Base-by-base conservation (phyloP, 2,329 filamentous ascomycete genomes). In the Talaromyces sp. region DNA sequence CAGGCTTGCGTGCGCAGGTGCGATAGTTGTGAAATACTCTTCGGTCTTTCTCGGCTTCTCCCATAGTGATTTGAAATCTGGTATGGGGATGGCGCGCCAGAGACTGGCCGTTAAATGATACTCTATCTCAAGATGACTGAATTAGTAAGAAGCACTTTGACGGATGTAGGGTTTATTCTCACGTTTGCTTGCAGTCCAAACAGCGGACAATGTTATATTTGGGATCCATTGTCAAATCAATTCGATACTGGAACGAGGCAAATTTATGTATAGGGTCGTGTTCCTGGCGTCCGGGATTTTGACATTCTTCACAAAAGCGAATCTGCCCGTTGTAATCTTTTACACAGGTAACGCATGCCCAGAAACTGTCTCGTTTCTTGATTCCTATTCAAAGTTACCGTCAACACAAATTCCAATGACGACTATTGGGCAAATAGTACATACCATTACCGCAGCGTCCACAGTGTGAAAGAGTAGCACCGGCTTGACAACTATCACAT, bases 301-400 rank as follows among this genome's bases (percentile, higher is more conserved):
- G 56, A 28, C 60, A 62, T 8, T 59, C 52, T 52, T 32, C 52
- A 25, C 60, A 62, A 36, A 62, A 62, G 1, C 60, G 60, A 30
- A 62, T 62, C 19, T 62, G 60, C 3, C 56, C 60, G 39, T 62
- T 62, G 32, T 62, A 62, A 11, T 62, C 57, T n/a, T 56, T 44
- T 9, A 62, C 58, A n/a, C 60, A 62, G 27, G 60, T 62, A 19
- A 62, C 60, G 13, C 60, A 62, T 33, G 60, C 58, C 60, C 60
- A 62, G 27, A 62, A 62, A 19, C 51, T 59, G 7, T 58, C 47
- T 22, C 60, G 39, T 17, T 52, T 59, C 30, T 54, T 54, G 8
- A 62, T 56, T 27, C 60, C 60, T 62, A 25, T 5, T 7, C 11
- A 4, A 51, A 25, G 4, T 2, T 30, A 4, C 25, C 15, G 13